Evolutionary conservation across 2,329 filamentous ascomycete genomes (phyloP), one percentile per base, ranked within the genome.

Genomic region (Aspergillus melleus): DNA sequence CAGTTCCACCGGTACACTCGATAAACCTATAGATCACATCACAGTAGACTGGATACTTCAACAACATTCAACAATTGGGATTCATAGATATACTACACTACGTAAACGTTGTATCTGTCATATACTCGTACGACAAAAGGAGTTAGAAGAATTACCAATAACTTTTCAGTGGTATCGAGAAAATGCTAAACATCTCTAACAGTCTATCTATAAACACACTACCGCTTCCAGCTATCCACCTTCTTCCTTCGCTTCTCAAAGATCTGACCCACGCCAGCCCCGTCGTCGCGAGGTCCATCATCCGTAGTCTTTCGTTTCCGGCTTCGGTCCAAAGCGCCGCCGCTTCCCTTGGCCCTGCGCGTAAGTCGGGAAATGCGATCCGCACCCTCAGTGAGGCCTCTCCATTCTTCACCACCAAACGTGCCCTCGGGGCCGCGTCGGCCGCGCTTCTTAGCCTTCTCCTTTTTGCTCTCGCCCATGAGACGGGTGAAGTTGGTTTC

Each of bases 371-470:
- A 89, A 76, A 97, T 96, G 49, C 94, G 84, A 77, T 96, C 91
- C 54, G 93, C 86, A 8, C 92, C 92, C 73, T 93, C 89, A 58
- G 91, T 91, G 49, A 99, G 80, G 26, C 90, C 88, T 64, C 89
- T 86, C 91, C 92, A 98, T 73, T 98, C 95, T 77, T 98, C 95
- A 54, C 95, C 95, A 62, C 94, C 94, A 78, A 90, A 97, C 76
- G 82, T 88, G 77, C 69, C 79, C 73, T 81, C 77, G 58, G 70
- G 69, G 36, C 75, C 72, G 39, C 62, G 26, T 29, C 8, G 52
- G 42, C 76, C 73, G 19, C 76, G 75, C 74, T 85, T 87, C 80
- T 90, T 89, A 52, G 86, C 84, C 60, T 81, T 80, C 5, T 96
- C 92, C 79, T 96, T 96, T 83, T 96, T 98, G 78, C 87, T 90